A percentile compares a stretch with the other conserved stretches of the same genome.
These are phyloP conservation scores for Bipolaris gigantea DNA, from an alignment of 2,329 filamentous ascomycete genomes.

Conservation along the genomic window DNA sequence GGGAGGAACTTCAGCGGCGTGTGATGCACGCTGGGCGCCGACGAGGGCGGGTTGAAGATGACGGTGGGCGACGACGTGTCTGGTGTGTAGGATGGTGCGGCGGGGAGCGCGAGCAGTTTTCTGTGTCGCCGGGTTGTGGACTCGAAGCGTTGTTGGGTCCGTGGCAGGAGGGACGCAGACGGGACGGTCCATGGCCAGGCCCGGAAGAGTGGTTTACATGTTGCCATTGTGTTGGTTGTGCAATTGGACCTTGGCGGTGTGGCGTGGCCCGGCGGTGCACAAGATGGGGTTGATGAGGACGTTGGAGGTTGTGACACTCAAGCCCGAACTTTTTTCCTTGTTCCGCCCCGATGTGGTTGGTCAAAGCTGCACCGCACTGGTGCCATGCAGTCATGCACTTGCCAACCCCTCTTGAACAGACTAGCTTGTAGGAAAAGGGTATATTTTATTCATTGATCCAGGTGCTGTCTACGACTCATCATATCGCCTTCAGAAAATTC, in stretches of 20 bases:
- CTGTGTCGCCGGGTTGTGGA: constrained; percentile 51
- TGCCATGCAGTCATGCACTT: neutral
- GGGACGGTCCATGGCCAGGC: constrained; percentile 21
- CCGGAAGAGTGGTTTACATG: constrained; percentile 36
- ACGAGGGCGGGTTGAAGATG: constrained; percentile 67
- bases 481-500: neutral
- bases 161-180: constrained; percentile 27
- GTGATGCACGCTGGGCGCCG: constrained; percentile 64
- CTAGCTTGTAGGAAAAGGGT: constrained; percentile 1
- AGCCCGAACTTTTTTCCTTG: constrained; percentile 34
- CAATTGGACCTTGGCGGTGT: constrained; percentile 21
- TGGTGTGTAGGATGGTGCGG: constrained; percentile 49
- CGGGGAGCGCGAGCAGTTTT: constrained; percentile 51
- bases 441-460: constrained; percentile 10
- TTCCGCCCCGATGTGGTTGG: constrained; percentile 25
- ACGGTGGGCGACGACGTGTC: constrained; percentile 33
- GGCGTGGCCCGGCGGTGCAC: constrained; percentile 5
- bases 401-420: neutral
- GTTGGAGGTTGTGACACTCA: constrained; percentile 15
- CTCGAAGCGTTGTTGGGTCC: constrained; percentile 45
- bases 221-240: constrained; percentile 42
- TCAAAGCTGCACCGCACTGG: constrained; percentile 5
- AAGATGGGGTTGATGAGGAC: constrained; percentile 13
- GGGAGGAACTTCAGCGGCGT: constrained; percentile 68
- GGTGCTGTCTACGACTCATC: neutral